A percentile compares a stretch with the other conserved stretches of the same genome.
phyloP scores from a whole-genome alignment of 140 eudicot species.

The Erigeron philadelphicus region DNA sequence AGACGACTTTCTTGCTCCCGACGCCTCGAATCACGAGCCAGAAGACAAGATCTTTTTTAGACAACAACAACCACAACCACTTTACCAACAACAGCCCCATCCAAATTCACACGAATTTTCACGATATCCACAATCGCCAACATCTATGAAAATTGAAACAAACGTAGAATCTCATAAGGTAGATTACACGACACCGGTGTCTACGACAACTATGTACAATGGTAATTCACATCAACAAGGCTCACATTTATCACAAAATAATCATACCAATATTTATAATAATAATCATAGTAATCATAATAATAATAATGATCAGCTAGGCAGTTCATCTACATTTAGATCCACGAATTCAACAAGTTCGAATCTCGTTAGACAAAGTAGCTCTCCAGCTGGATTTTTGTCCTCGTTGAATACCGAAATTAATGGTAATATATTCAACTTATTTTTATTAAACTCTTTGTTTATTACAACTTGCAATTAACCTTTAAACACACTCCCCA shows the following conservation, averaged over 20 bases:
- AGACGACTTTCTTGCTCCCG: conserved; percentile 12
- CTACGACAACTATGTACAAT: conserved; percentile 6
- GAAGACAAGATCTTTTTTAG: conserved; percentile 21
- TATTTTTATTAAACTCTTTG: not conserved
- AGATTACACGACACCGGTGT: conserved; percentile 4
- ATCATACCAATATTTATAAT: not conserved
- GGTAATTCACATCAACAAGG: conserved; percentile 13
- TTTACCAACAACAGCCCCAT: not conserved
- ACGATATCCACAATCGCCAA: conserved; percentile 10
- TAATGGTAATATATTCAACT: conserved; percentile 34
- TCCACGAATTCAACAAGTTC: conserved; percentile 26
- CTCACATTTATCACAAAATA: conserved; percentile 8
- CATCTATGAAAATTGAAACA: conserved; percentile 22
- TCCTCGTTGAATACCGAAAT: conserved; percentile 33
- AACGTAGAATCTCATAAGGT: conserved; percentile 8
- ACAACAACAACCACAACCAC: conserved; percentile 4
- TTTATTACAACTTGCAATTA: not conserved
- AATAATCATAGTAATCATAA: not conserved
- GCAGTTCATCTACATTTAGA: conserved; percentile 27
- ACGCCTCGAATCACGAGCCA: conserved; percentile 31
- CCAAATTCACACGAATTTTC: conserved; percentile 11
- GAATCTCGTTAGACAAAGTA: conserved; percentile 66
- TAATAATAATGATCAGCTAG: conserved; percentile 14
- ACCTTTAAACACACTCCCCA: conserved; percentile 14
- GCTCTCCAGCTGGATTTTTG: conserved; percentile 84